Percentiles rank a stretch among this genome's conserved stretches.
phyloP scores from a whole-genome alignment of 2,329 filamentous ascomycete genomes.

The Samsoniella hepiali region DNA sequence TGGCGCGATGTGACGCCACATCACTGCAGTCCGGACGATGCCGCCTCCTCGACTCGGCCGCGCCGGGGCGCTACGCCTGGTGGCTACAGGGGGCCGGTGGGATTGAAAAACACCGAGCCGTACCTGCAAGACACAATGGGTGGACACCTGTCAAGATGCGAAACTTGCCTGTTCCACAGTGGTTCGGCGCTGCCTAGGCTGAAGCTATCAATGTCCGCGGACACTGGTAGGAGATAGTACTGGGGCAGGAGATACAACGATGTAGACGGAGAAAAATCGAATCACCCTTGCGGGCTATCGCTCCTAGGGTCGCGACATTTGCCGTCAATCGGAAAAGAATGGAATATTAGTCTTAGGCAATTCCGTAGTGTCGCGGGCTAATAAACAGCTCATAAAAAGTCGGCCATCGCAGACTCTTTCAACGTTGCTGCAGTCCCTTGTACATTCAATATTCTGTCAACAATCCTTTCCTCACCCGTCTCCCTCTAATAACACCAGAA shows the following conservation, averaged over 20 bases:
- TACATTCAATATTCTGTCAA: background rate
- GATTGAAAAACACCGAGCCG: background rate
- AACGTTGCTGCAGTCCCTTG: too few species aligned
- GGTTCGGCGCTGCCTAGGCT: background rate
- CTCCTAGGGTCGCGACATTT: conserved; percentile 4
- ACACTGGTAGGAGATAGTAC: background rate
- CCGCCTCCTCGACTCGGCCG: background rate
- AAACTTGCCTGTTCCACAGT: background rate
- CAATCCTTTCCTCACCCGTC: background rate
- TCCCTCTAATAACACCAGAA: background rate
- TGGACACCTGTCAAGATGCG: background rate
- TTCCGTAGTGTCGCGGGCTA: background rate
- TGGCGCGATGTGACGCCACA: background rate
- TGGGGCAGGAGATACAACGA: conserved; percentile 4
- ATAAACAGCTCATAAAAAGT: background rate
- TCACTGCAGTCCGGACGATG: background rate
- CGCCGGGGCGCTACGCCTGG: background rate
- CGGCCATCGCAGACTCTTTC: background rate
- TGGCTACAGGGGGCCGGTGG: background rate
- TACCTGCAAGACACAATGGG: background rate
- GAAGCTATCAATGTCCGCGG: conserved; percentile 1
- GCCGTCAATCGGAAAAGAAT: conserved; percentile 2
- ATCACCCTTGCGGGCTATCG: background rate
- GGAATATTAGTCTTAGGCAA: background rate
- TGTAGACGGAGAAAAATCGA: conserved; percentile 1